Evolutionary conservation across 352 stramenopile species (phyloP), one percentile per base, ranked within the genome.

Genomic region (Pythium grandisporangium): DNA sequence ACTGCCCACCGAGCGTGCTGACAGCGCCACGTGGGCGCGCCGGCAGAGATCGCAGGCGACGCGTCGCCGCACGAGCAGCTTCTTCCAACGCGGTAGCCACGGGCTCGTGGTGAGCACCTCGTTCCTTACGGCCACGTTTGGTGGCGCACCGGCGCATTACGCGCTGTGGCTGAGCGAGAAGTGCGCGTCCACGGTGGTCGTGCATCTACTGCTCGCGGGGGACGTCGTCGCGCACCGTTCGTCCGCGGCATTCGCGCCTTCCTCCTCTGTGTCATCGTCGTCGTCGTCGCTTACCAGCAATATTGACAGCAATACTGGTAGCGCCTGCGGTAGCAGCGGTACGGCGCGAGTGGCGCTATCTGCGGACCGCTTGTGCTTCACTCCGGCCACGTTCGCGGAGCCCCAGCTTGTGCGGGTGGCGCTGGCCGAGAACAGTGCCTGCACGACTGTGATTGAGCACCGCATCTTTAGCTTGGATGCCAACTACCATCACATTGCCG

Each of bases 331-430:
- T n/a, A n/a, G n/a, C n/a, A n/a, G n/a, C n/a, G n/a, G n/a, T n/a
- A n/a, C n/a, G n/a, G n/a, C n/a, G n/a, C n/a, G n/a, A n/a, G 45
- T 85, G 8, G 60, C 61, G 2, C 55, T 89, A 5, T 83, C 76
- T 4, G 76, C 68, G 14, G 70, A 85, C 45, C 70, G 76, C 6
- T 41, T 89, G n/a, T 76, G 63, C 55, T 89, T 89, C 54, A 75
- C 70, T 1, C 76, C 72, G 14, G 65, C 65, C 20, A 86, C 66
- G 40, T 82, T 51, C 37, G 5, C 19, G 2, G 55, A 76, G 42
- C 70, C 72, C 7, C 76, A 89, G 60, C 53, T 84, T 42, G 70
- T 86, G 39, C 59, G 72, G 4, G 66, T 86, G 17, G 70, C 82
- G 30, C 59, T 64, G 12, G 37, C 71, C 32, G 67, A 86, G 47